phyloP scores from a whole-genome alignment of 176 grass and related monocot genomes.

The Lolium rigidum region DNA sequence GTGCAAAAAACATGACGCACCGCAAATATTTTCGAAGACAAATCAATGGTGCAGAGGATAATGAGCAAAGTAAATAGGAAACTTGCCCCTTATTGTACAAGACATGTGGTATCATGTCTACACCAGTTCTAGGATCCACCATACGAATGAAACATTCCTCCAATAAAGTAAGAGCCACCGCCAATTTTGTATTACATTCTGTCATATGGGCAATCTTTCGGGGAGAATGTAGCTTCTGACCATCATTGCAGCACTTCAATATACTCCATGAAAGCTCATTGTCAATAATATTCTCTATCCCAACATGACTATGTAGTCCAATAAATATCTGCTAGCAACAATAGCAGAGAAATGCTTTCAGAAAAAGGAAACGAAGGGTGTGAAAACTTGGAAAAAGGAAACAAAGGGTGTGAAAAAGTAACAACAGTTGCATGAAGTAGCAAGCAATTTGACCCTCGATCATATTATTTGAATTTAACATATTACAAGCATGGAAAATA shows the following conservation, averaged over 20 bases:
- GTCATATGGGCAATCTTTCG: conserved; percentile 64
- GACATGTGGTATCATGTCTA: conserved; percentile 93
- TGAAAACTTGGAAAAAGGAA: conserved; percentile 31
- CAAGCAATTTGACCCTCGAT: neutral
- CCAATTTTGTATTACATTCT: conserved; percentile 88
- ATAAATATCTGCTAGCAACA: conserved; percentile 68
- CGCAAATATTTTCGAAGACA: neutral
- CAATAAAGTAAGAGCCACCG: conserved; percentile 83
- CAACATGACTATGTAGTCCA: conserved; percentile 62
- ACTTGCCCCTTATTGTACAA: conserved; percentile 84
- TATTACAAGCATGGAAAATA: conserved; percentile 6
- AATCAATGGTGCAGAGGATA: conserved; percentile 8
- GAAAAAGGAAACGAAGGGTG: conserved; percentile 34
- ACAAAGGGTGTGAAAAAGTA: conserved; percentile 2
- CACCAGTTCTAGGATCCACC: conserved; percentile 84
- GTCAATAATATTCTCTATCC: conserved; percentile 64
- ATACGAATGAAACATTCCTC: conserved; percentile 95
- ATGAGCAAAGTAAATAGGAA: conserved; percentile 31
- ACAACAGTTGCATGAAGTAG: neutral
- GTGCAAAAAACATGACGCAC: neutral
- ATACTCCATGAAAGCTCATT: conserved; percentile 83
- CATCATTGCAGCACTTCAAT: conserved; percentile 81
- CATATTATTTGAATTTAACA: neutral
- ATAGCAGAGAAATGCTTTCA: conserved; percentile 31
- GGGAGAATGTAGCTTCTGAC: conserved; percentile 61